These are phyloP conservation scores for Paspalum notatum DNA, from an alignment of 176 grass and related monocot genomes.

Conservation along the genomic window DNA sequence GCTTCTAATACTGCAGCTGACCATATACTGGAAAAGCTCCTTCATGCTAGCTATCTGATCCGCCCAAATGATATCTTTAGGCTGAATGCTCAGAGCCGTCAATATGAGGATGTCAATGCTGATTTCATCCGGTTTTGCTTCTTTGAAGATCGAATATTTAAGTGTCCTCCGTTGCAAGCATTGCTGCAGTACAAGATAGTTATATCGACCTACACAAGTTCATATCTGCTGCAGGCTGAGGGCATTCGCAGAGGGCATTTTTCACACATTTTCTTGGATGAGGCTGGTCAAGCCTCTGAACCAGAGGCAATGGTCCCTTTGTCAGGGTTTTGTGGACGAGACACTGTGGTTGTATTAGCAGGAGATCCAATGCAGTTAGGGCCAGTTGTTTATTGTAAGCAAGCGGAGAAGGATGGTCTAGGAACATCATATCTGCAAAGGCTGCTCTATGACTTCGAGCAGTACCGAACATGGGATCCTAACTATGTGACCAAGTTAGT, in stretches of 20 bases:
- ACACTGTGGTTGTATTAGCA: constrained; percentile 88
- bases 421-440: constrained; percentile 75
- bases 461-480: constrained; percentile 52
- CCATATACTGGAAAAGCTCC: constrained; percentile 80
- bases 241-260: constrained; percentile 77
- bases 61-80: constrained; percentile 75
- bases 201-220: constrained; percentile 88
- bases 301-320: constrained; percentile 90
- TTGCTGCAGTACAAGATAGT: constrained; percentile 76
- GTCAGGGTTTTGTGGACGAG: constrained; percentile 58
- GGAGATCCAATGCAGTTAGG: constrained; percentile 92
- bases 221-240: constrained; percentile 63
- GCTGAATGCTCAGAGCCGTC: constrained; percentile 79
- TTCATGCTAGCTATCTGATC: constrained; percentile 55
- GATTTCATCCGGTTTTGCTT: constrained; percentile 83
- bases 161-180: constrained; percentile 75
- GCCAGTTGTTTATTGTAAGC: constrained; percentile 73
- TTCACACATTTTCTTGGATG: constrained; percentile 94
- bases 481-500: constrained; percentile 83
- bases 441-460: constrained; percentile 59
- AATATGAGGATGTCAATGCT: constrained; percentile 74
- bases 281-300: constrained; percentile 90
- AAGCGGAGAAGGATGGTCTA: constrained; percentile 70
- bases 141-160: constrained; percentile 80
- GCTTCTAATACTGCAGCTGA: constrained; percentile 92